phyloP scores from a whole-genome alignment of 2,329 filamentous ascomycete species.

The Zymoseptoria brevis region DNA sequence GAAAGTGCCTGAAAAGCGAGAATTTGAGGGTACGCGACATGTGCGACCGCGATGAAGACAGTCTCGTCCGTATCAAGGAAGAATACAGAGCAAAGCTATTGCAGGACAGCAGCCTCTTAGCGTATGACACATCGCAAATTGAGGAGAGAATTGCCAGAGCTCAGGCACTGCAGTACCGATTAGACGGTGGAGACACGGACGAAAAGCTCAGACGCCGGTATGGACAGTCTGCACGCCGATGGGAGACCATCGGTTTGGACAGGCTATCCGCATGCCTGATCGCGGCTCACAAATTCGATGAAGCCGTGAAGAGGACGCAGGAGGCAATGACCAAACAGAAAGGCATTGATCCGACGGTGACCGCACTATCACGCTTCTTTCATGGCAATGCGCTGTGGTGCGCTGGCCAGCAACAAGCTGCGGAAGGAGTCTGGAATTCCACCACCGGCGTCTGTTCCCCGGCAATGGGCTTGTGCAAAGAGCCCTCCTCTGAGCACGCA shows the following conservation, averaged over 20 bases:
- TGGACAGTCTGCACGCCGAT: background rate
- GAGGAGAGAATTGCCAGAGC: background rate
- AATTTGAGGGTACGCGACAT: background rate
- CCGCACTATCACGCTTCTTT: constrained; percentile 5
- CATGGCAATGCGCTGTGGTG: constrained; percentile 4
- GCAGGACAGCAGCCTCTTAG: background rate
- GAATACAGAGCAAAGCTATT: background rate
- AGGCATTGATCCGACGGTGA: constrained; percentile 1
- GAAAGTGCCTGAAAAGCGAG: background rate
- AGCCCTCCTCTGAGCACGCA: constrained; percentile 32
- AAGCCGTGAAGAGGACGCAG: background rate
- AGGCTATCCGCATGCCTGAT: background rate
- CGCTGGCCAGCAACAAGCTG: background rate
- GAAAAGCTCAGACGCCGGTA: background rate
- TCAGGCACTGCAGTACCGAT: background rate
- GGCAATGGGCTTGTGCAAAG: constrained; percentile 34
- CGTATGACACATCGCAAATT: background rate
- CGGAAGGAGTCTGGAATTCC: background rate
- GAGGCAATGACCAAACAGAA: background rate
- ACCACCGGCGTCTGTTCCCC: constrained; percentile 16
- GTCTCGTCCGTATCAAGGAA: background rate
- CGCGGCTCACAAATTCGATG: background rate
- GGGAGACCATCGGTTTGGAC: background rate
- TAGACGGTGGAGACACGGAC: background rate
- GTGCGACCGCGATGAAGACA: background rate